Base-by-base conservation (phyloP, 345 rosid genomes). In the Balakata baccata region DNA sequence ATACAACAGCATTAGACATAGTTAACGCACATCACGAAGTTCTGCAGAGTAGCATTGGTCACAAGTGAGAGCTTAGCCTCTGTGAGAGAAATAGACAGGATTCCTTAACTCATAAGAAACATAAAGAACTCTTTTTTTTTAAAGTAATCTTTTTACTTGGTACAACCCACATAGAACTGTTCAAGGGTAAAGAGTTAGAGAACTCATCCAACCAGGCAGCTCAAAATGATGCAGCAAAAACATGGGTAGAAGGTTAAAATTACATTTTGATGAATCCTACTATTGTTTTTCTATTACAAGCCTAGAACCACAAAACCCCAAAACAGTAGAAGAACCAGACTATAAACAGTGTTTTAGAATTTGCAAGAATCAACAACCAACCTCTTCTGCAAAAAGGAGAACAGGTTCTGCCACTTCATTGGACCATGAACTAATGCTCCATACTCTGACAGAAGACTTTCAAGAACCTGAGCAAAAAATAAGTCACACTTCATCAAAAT, bases 331-430 rank as follows among this genome's bases (percentile, higher is more conserved):
- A 45, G n/a, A 25, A 70, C 17, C 20, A 57, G 70, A 74, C 34
- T 11, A 49, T 20, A 50, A 62, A 50, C 25, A 47, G 34, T 23
- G 58, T 18, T 18, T 18, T 46, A 29, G 1, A 3, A 43, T 25
- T 70, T 47, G 74, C 16, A 43, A 61, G 13, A 60, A 29, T 16
- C 41, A 52, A 75, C 17, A 22, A 17, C 78, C 17, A 52, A 65
- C 77, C 73, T 75, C 51, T 75, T 77, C 75, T 66, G 74, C 63
- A 84, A 43, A 67, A 86, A 86, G 18, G 75, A 74, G 16, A 75
- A 82, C 18, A 86, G 73, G 69, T 81, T 80, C 77, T 86, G 79
- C 89, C 89, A 84, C 70, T 86, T 86, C 75, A 71, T 71, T 41
- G 87, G 86, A 77, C 86, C 85, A 45, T 79, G 78, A 68, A 70